phyloP scores from a whole-genome alignment of 179 eudicot genomes.

The Beta corolliflora region DNA sequence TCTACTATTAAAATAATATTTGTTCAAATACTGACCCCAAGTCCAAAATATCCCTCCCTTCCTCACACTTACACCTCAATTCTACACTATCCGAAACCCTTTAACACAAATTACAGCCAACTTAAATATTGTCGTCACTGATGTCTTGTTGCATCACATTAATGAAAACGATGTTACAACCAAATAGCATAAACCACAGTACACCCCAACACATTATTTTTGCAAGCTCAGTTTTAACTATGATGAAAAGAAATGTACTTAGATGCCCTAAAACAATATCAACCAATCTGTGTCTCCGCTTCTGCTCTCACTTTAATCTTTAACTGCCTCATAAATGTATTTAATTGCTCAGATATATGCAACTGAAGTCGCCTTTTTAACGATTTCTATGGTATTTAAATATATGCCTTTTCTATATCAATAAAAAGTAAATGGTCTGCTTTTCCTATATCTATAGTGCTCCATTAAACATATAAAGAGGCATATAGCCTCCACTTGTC shows the following conservation, averaged over 20 bases:
- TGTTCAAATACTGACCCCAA: neutral
- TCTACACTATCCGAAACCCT: neutral
- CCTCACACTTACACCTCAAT: neutral
- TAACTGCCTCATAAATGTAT: neutral
- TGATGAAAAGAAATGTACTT: neutral
- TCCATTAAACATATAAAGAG: neutral
- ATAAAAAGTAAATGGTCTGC: no score
- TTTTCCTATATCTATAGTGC: neutral
- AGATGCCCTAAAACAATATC: neutral
- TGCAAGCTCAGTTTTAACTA: neutral
- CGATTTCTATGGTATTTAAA: neutral
- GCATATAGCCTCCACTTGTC: neutral
- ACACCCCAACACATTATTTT: neutral
- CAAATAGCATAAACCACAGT: neutral
- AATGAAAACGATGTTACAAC: neutral
- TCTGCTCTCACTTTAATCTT: neutral
- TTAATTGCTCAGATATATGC: neutral
- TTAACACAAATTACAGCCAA: neutral
- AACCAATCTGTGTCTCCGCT: neutral
- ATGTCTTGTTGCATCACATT: neutral
- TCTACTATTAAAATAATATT: neutral
- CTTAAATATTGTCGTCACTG: neutral
- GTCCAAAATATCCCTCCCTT: neutral
- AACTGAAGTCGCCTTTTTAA: neutral
- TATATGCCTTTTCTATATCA: neutral